Base-by-base conservation (phyloP, 441 rosid genomes). In the Arabidopsis hybrid region DNA sequence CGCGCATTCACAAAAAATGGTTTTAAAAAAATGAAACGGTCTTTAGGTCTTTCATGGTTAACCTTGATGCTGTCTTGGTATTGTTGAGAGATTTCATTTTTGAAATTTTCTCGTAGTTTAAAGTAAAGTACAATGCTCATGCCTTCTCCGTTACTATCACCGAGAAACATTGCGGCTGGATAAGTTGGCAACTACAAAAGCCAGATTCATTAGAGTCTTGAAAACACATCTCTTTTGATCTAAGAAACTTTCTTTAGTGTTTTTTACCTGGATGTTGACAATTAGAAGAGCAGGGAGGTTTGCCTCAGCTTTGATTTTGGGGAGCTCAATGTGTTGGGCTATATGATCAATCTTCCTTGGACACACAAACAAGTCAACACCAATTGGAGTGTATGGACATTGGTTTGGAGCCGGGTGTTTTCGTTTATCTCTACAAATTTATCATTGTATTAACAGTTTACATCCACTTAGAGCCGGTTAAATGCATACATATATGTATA, bases 101-200 rank as follows among this genome's bases (percentile, higher is more conserved):
- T 93, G 21, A 78, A 85, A 67, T 82, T 86, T 16, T 95, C 93
- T 9, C 85, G 75, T 76, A 86, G 72, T 82, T 87, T 90, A 65
- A 95, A 95, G 73, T 95, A 89, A 49, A 95, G 82, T 18, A 95
- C 91, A 35, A 95, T 91, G 78, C 97, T 95, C 94, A 92, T 87
- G 62, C 99, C 97, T 87, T 92, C 97, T 11, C 99, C 99, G 67
- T 90, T 92, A 16, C 81, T 83, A 32, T 90, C 97, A n/a, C 95
- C 96, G 21, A 86, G 88, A 79, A 94, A 91, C 92, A 94, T 87
- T 17, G 96, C 86, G 26, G 92, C 88, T 47, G 97, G 97, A 83
- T 94, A 94, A 35, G 92, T 86, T 39, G 98, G 98, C 70, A 94
- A 75, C 98, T 91, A 85, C 64, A 67, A 67, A 52, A 43, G 0